A percentile compares a stretch with the other conserved stretches of the same genome.
Evolutionary conservation across 1,284 basidiomycete genomes (phyloP).

Genomic region (Ceratobasidium sp.): DNA sequence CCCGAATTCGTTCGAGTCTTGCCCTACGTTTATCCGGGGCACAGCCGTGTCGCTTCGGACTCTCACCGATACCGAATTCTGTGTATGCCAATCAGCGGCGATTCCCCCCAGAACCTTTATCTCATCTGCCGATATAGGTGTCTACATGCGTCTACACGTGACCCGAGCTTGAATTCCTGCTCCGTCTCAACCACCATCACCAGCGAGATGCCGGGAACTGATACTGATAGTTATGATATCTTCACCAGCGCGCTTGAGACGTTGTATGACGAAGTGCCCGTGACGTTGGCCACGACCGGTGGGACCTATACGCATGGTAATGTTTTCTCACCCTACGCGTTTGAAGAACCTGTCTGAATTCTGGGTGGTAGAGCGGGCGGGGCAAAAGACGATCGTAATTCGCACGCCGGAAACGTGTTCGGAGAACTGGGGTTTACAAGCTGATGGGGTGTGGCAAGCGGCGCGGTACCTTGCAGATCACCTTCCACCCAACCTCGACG

Average conservation of each 20-base stretch:
- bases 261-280: constrained; percentile 32
- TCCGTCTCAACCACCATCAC: constrained; percentile 32
- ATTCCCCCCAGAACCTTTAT: neutral
- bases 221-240: constrained; percentile 21
- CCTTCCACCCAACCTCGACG: constrained; percentile 17
- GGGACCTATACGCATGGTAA: constrained; percentile 27
- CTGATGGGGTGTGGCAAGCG: constrained; percentile 44
- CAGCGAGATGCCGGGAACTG: constrained; percentile 7
- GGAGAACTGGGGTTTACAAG: constrained; percentile 44
- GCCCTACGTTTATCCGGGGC: constrained; percentile 15
- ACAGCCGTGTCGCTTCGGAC: constrained; percentile 19
- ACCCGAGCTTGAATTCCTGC: constrained; percentile 17
- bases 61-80: neutral
- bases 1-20: neutral
- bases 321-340: neutral
- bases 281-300: constrained; percentile 19
- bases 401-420: constrained; percentile 37
- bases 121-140: constrained; percentile 27
- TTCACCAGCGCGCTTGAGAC: constrained; percentile 32
- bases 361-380: constrained; percentile 1
- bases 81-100: neutral
- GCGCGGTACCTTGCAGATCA: constrained; percentile 43
- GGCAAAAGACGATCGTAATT: constrained; percentile 16
- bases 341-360: neutral
- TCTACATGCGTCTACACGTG: constrained; percentile 35